A percentile compares a stretch with the other conserved stretches of the same genome.
These are phyloP conservation scores for Epichloe coenophiala DNA, from an alignment of 2,329 filamentous ascomycete genomes.

Conservation along the genomic window DNA sequence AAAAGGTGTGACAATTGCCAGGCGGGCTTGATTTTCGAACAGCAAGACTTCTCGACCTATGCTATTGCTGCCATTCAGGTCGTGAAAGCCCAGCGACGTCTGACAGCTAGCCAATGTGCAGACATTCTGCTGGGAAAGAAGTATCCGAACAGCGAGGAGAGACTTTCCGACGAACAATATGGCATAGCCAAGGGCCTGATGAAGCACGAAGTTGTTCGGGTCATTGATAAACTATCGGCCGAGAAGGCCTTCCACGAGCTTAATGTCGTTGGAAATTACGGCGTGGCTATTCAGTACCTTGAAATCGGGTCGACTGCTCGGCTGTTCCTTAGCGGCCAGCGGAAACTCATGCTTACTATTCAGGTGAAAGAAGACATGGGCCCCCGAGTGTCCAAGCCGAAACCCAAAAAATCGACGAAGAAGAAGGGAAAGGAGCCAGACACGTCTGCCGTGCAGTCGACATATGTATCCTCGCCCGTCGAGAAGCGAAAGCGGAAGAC, in stretches of 20 bases:
- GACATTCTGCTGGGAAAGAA: slow-evolving; percentile 67
- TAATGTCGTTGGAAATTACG: slow-evolving; percentile 34
- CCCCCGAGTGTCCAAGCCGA: slow-evolving; percentile 17
- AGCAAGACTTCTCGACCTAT: slow-evolving; percentile 62
- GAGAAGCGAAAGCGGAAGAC: slow-evolving; percentile 19
- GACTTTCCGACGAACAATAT: slow-evolving; percentile 43
- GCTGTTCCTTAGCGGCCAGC: slow-evolving; percentile 29
- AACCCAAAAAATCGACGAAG: slow-evolving; percentile 23
- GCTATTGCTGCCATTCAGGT: slow-evolving; percentile 59
- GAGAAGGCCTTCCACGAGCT: slow-evolving; percentile 63
- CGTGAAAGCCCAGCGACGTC: slow-evolving; percentile 43
- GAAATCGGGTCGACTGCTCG: slow-evolving; percentile 28
- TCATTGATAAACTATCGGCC: slow-evolving; percentile 64
- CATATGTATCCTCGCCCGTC: slow-evolving; percentile 40
- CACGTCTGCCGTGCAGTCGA: slow-evolving; percentile 28
- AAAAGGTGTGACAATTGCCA: slow-evolving; percentile 81
- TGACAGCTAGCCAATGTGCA: slow-evolving; percentile 70
- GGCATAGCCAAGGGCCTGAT: slow-evolving; percentile 58
- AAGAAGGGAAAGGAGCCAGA: slow-evolving; percentile 22
- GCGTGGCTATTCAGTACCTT: slow-evolving; percentile 66
- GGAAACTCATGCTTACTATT: slow-evolving; percentile 31
- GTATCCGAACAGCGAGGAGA: slow-evolving; percentile 41
- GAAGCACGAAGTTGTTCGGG: slow-evolving; percentile 64
- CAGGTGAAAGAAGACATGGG: slow-evolving; percentile 21
- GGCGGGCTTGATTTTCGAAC: slow-evolving; percentile 55